A percentile compares a stretch with the other conserved stretches of the same genome.
These are phyloP conservation scores for Oleoguttula mirabilis DNA, from an alignment of 495 filamentous ascomycete species.

Conservation along the genomic window DNA sequence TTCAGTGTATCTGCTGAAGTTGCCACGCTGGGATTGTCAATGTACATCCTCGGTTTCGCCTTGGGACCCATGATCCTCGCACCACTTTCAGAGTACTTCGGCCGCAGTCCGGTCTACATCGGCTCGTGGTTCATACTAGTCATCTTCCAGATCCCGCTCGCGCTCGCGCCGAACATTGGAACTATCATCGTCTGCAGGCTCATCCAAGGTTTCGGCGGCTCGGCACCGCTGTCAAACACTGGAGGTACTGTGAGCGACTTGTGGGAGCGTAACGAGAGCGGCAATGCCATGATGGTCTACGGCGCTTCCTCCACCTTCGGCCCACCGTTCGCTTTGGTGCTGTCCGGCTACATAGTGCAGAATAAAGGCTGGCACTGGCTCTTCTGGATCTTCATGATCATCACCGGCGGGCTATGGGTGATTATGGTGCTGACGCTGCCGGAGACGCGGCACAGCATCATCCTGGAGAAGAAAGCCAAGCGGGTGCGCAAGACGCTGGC, in stretches of 20 bases:
- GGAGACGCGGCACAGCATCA: conserved; percentile 35
- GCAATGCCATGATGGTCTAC: conserved; percentile 22
- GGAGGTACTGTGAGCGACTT: conserved; percentile 39
- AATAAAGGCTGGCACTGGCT: conserved; percentile 31
- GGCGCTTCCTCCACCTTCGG: conserved; percentile 1
- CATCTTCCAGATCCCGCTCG: conserved; percentile 50
- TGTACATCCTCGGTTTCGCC: conserved; percentile 23
- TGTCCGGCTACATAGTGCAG: conserved; percentile 35
- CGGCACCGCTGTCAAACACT: conserved; percentile 49
- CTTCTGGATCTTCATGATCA: conserved; percentile 39
- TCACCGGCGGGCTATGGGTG: conserved; percentile 36
- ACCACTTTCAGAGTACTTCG: conserved; percentile 24
- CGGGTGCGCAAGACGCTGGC: conserved; percentile 22
- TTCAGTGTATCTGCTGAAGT: conserved; percentile 35
- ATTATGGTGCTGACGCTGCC: conserved; percentile 31
- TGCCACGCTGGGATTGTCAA: conserved; percentile 31
- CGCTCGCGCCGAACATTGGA: conserved; percentile 46
- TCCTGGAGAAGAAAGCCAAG: conserved; percentile 19
- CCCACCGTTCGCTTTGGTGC: conserved; percentile 30
- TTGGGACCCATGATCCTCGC: conserved; percentile 22
- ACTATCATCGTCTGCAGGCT: conserved; percentile 51
- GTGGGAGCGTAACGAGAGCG: conserved; percentile 12
- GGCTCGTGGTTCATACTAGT: conserved; percentile 41
- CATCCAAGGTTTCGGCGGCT: conserved; percentile 49
- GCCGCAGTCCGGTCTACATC: conserved; percentile 38